Evolutionary conservation across 805 yeast species (phyloP).

Genomic region (Candida oleophila): DNA sequence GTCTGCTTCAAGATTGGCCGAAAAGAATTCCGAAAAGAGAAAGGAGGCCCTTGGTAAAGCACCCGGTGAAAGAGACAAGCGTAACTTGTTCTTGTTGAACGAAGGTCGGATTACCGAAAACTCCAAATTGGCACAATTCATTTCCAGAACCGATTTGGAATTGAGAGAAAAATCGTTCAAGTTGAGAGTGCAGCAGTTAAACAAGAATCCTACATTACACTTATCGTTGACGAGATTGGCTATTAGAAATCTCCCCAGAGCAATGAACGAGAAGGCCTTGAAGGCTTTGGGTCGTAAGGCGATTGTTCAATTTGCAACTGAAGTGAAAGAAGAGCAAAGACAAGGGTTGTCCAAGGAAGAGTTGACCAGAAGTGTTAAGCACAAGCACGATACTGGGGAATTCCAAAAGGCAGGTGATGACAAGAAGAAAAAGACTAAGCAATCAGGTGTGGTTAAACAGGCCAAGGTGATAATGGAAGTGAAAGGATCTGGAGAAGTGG

Average conservation of each 20-base stretch:
- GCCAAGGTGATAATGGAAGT: conserved; percentile 92
- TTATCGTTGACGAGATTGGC: conserved; percentile 94
- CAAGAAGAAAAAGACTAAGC: conserved; percentile 63
- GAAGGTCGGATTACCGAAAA: conserved; percentile 88
- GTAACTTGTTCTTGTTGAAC: conserved; percentile 82
- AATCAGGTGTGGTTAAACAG: conserved; percentile 89
- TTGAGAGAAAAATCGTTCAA: conserved; percentile 85
- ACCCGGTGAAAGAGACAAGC: conserved; percentile 74
- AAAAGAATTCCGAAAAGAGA: conserved; percentile 70
- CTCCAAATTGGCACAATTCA: conserved; percentile 70
- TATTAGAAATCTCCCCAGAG: conserved; percentile 88
- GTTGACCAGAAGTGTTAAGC: conserved; percentile 70
- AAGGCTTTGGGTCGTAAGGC: conserved; percentile 94
- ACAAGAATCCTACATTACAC: conserved; percentile 88
- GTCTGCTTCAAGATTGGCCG: conserved; percentile 72
- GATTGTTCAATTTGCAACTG: conserved; percentile 89
- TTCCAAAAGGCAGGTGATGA: conserved; percentile 21
- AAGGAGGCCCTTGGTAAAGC: conserved; percentile 77
- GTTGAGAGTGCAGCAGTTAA: conserved; percentile 83
- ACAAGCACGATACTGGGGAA: conserved; percentile 46
- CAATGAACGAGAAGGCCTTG: conserved; percentile 82
- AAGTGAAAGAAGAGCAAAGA: conserved; percentile 70
- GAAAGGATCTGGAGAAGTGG: conserved; percentile 81
- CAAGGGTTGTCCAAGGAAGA: conserved; percentile 91
- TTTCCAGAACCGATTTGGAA: conserved; percentile 75